Base-by-base conservation (phyloP, 306 rosid species). In the Prunus persica region DNA sequence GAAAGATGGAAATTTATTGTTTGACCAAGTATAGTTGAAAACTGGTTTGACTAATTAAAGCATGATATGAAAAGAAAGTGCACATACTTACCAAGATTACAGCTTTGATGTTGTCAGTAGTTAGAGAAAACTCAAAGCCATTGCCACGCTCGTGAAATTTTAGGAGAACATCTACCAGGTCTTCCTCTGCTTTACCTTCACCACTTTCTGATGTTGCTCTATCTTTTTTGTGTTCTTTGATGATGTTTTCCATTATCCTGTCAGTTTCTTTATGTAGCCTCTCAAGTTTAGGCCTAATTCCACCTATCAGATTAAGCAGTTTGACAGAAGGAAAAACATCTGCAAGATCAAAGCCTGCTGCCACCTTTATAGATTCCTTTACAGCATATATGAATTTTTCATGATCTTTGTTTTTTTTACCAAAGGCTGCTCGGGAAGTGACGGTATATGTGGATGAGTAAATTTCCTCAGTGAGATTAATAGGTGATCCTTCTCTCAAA, bases 301-400 rank as follows among this genome's bases (percentile, higher is more conserved):
- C 81, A 0, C 64, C 43, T 2, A 84, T 58, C 56, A 57, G 15
- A 11, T 80, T 77, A 15, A 87, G 25, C 43, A 70, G 71, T 9
- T 56, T 57, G 18, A 68, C 9, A 2, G 89, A 78, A 54, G 89
- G 89, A 72, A 80, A 86, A 67, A 81, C 13, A 78, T 83, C 84
- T 2, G 78, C 80, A 34, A 86, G 19, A 49, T 67, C 69, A 34
- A 86, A 86, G 8, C 85, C 89, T 20, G 72, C 76, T 13, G 50
- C 28, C 9, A 56, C 3, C 41, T 14, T 25, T 38, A 50, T 1
- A 47, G 69, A 15, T 54, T 86, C 72, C 52, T 52, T 55, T 2
- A 50, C n/a, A 7, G 20, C 2, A 12, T 46, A 28, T 16, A 83
- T 20, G 38, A 86, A 80, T 7, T 71, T 67, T 25, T 80, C 79